A percentile compares a stretch with the other conserved stretches of the same genome.
Evolutionary conservation across 352 stramenopile genomes (phyloP).

Genomic region (Globisporangium acanthophoron): DNA sequence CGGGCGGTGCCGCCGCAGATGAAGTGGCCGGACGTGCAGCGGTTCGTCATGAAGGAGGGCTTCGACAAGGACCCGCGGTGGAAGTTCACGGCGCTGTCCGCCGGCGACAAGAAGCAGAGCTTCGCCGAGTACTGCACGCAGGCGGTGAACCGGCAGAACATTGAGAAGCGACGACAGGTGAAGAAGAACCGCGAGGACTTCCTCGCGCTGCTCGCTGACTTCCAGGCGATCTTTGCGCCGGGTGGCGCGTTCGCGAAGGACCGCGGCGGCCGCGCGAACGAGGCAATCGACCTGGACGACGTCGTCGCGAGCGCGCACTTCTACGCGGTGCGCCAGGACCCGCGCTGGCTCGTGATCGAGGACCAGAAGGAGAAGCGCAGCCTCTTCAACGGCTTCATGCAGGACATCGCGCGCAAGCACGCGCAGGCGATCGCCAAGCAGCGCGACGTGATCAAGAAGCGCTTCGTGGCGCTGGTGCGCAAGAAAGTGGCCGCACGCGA

Average conservation of each 20-base stretch:
- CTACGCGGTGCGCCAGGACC: conserved; percentile 57
- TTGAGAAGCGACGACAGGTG: conserved; percentile 59
- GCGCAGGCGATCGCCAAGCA: conserved; percentile 36
- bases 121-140: conserved; percentile 83
- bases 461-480: conserved; percentile 35
- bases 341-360: conserved; percentile 56
- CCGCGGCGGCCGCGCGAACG: conserved; percentile 9
- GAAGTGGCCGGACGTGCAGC: conserved; percentile 73
- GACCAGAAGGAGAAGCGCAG: conserved; percentile 62
- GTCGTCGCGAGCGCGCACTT: conserved; percentile 38
- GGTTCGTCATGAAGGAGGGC: conserved; percentile 50
- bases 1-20: conserved; percentile 59
- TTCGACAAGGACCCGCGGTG: conserved; percentile 56
- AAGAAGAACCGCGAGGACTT: conserved; percentile 78
- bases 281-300: conserved; percentile 26
- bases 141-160: conserved; percentile 54
- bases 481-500: conserved; percentile 26
- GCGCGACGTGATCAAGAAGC: conserved; percentile 29
- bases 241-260: too few species aligned
- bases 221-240: conserved; percentile 32
- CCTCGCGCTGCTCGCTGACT: conserved; percentile 50
- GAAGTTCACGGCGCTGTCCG: conserved; percentile 53
- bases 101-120: conserved; percentile 81
- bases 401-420: conserved; percentile 54
- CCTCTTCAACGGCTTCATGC: conserved; percentile 61